These are phyloP conservation scores for Mycena capillaripes DNA, from an alignment of 768 basidiomycete genomes.

Conservation along the genomic window DNA sequence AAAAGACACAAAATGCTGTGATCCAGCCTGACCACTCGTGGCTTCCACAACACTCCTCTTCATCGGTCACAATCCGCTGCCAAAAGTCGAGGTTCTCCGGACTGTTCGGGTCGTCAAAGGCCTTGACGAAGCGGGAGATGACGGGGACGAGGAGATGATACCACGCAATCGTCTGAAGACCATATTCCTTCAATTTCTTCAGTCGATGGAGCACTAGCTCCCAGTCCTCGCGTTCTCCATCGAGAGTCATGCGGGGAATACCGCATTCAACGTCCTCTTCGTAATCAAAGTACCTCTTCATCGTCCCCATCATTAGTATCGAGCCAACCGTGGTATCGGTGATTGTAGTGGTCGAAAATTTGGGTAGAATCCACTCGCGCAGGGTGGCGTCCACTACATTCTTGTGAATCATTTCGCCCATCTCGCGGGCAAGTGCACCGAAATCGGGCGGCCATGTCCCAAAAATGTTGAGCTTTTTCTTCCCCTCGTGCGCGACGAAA, in stretches of 20 bases:
- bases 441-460: background rate
- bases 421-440: constrained; percentile 39
- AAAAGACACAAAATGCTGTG: constrained; percentile 17
- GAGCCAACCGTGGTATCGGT: constrained; percentile 53
- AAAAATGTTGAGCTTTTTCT: constrained; percentile 34
- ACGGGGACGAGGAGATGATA: constrained; percentile 55
- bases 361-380: constrained; percentile 57
- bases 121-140: constrained; percentile 50
- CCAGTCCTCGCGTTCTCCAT: constrained; percentile 58
- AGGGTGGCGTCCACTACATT: constrained; percentile 48
- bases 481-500: constrained; percentile 46
- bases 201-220: constrained; percentile 49
- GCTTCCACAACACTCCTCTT: background rate
- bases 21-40: background rate
- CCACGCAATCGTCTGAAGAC: constrained; percentile 50
- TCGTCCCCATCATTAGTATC: constrained; percentile 57
- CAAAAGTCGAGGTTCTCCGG: constrained; percentile 13
- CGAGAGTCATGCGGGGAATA: constrained; percentile 58
- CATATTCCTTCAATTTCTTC: constrained; percentile 56
- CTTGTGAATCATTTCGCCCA: constrained; percentile 40
- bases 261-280: constrained; percentile 50
- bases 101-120: constrained; percentile 44
- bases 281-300: constrained; percentile 57
- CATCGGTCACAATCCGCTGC: background rate
- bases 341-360: constrained; percentile 59